Conservation (phyloP, 140 eudicot genomes). For the Bidens hawaiensis region DNA sequence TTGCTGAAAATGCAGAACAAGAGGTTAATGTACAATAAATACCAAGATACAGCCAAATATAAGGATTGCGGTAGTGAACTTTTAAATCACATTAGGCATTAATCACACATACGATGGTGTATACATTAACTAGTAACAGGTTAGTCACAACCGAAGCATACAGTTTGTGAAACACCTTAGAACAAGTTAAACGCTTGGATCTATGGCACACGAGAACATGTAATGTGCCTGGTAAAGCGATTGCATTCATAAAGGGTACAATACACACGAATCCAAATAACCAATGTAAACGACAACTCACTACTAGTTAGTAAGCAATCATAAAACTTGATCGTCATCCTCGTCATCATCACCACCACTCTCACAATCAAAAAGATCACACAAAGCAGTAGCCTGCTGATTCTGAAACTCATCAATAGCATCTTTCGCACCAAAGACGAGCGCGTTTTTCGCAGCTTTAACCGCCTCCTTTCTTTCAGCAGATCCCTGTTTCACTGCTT, state of each 20-base stretch:
- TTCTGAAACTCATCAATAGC: conserved; percentile 54
- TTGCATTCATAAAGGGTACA: conserved; percentile 6
- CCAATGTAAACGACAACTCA: conserved; percentile 15
- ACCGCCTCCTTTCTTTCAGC: conserved; percentile 36
- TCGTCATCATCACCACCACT: conserved; percentile 25
- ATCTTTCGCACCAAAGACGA: conserved; percentile 64
- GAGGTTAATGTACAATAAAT: background rate
- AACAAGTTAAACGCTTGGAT: background rate
- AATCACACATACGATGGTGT: background rate
- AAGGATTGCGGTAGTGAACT: background rate
- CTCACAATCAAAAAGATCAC: conserved; percentile 33
- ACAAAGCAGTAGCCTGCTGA: conserved; percentile 32
- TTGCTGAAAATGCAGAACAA: background rate
- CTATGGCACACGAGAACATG: background rate
- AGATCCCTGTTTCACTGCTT: conserved; percentile 23
- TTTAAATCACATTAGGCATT: background rate
- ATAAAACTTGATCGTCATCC: conserved; percentile 10
- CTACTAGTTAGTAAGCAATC: conserved; percentile 6
- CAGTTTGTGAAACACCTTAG: background rate
- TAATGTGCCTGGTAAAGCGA: background rate
- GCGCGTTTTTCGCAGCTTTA: conserved; percentile 67
- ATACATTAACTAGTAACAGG: background rate
- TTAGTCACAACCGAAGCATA: background rate
- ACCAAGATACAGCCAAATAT: background rate
- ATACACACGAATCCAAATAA: background rate